These are phyloP conservation scores for Termitomyces sp. DNA, from an alignment of 768 basidiomycete species.

Conservation along the genomic window DNA sequence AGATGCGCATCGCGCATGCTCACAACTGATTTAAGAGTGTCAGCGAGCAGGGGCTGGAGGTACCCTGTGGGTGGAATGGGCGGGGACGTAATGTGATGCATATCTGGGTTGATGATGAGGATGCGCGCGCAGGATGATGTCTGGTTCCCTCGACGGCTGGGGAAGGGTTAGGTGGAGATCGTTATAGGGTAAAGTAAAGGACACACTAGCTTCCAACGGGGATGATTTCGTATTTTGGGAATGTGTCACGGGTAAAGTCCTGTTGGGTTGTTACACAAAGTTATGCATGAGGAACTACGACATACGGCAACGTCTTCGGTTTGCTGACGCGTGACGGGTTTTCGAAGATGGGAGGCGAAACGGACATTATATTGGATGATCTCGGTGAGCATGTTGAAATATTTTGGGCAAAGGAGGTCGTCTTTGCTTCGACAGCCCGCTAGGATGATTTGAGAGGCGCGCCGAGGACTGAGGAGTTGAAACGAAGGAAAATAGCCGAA, in stretches of 20 bases:
- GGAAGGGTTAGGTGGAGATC: not conserved
- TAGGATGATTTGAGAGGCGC: conserved; percentile 39
- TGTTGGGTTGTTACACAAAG: conserved; percentile 14
- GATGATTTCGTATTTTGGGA: conserved; percentile 43
- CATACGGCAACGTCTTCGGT: conserved; percentile 40
- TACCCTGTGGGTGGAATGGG: conserved; percentile 13
- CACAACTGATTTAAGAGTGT: not conserved
- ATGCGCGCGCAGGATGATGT: conserved; percentile 33
- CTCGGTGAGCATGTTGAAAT: conserved; percentile 28
- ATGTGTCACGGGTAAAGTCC: conserved; percentile 42
- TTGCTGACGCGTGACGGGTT: conserved; percentile 30
- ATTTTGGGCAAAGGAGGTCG: conserved; percentile 35
- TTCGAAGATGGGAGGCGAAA: conserved; percentile 34
- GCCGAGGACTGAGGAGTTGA: conserved; percentile 18
- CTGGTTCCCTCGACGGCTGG: conserved; percentile 42
- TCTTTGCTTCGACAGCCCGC: conserved; percentile 42
- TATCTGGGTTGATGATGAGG: conserved; percentile 39
- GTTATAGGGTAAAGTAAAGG: not conserved
- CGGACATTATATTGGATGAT: conserved; percentile 31
- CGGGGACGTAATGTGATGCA: conserved; percentile 36
- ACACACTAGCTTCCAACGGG: conserved; percentile 57
- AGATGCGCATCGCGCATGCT: conserved; percentile 1
- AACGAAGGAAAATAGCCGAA: not conserved
- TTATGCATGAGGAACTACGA: not conserved
- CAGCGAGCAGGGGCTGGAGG: not conserved